Conservation (phyloP, 1,284 basidiomycete species). For the Boletellus deceptivus region DNA sequence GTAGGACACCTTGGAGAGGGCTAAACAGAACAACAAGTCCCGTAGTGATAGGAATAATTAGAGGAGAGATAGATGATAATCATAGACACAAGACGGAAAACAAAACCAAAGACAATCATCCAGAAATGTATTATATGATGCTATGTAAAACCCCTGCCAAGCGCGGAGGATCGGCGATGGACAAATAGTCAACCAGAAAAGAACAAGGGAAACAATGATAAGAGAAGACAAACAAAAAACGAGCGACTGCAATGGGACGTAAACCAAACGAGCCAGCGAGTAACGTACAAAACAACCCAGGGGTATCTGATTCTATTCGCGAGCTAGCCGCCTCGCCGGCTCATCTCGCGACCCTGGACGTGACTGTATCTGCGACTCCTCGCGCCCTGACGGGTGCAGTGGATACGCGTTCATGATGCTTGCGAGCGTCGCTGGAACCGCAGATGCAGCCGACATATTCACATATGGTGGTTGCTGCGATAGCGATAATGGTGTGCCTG, state of each 20-base stretch:
- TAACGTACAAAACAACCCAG: conserved; percentile 8
- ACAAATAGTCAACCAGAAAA: background rate
- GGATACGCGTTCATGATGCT: conserved; percentile 66
- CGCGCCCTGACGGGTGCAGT: conserved; percentile 23
- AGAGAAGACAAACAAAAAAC: background rate
- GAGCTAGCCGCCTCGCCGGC: conserved; percentile 5
- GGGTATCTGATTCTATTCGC: conserved; percentile 11
- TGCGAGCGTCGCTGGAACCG: conserved; percentile 50
- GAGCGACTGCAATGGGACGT: background rate
- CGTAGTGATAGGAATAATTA: background rate
- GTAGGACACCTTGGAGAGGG: conserved; percentile 4
- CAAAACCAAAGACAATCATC: background rate
- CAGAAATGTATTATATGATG: conserved; percentile 13
- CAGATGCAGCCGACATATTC: conserved; percentile 17
- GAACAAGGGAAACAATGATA: background rate
- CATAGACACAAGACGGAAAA: background rate
- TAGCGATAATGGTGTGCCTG: background rate
- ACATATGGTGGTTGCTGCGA: conserved; percentile 17
- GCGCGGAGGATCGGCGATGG: background rate
- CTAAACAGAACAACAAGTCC: background rate
- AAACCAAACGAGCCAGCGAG: background rate
- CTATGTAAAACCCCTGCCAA: background rate
- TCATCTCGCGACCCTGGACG: conserved; percentile 28
- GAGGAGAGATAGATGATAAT: conserved; percentile 1
- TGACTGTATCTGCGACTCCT: conserved; percentile 16